Base-by-base conservation (phyloP, 495 filamentous ascomycete species). In the Zalerion maritima region DNA sequence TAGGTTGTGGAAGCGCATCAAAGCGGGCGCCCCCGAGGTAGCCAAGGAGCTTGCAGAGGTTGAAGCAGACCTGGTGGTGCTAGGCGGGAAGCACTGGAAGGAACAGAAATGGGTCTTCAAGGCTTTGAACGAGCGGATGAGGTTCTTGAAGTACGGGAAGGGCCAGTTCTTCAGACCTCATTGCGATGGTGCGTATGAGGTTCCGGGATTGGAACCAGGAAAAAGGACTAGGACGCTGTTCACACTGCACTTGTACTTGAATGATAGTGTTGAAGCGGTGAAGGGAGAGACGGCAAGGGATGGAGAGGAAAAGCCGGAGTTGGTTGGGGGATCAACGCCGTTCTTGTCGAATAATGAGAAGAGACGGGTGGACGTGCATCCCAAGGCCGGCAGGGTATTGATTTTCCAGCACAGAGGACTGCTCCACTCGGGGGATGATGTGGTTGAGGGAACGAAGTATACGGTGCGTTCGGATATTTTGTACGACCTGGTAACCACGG, bases 221-320 rank as follows among this genome's bases (percentile, higher is more conserved):
- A 47, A 45, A 24, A 67, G 82, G 46, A 41, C 28, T 6, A 32
- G 42, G 17, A 81, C 81, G 2, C 64, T 72, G 30, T 77, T 73
- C 41, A 93, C 86, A 0, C 51, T 92, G 15, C 86, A 94, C 34
- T 50, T 93, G 10, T 94, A 93, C 49, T 62, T 94, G 28, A 85
- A 80, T 45, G 62, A 73, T 22, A 54, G 58, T 1, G 59, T 51
- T n/a, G 55, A 57, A 24, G 63, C 55, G 12, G 26, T 55, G 13
- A 54, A 61, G 33, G 31, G 15, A 34, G 38, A 21, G 2, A 39
- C 25, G 12, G 50, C 27, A 10, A 31, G 24, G 3, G 34, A 37
- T n/a, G 21, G 17, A 4, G 42, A 27, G 15, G 40, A 42, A 6
- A 28, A 37, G 18, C 49, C 38, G 14, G 61, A 59, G 18, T 45